Conservation (phyloP, 129 eudicot species). For the Saussurea involucrata region DNA sequence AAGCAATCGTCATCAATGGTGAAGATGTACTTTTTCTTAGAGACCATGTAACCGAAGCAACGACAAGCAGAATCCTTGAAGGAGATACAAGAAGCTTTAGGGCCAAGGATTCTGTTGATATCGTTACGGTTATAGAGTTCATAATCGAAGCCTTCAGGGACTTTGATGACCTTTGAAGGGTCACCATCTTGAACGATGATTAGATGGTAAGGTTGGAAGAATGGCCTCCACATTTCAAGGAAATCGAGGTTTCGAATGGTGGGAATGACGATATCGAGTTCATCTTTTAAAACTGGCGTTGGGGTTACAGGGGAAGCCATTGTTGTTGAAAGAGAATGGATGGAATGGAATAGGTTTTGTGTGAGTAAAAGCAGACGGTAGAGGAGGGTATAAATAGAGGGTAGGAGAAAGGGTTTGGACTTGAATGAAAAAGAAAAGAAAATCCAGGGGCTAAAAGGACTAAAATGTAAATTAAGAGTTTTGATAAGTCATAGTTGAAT, state of each 20-base stretch:
- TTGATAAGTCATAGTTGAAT: not conserved
- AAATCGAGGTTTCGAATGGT: constrained; percentile 71
- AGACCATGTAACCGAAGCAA: constrained; percentile 66
- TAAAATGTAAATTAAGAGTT: not conserved
- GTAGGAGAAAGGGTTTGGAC: not conserved
- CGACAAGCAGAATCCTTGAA: constrained; percentile 76
- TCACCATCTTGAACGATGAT: constrained; percentile 76
- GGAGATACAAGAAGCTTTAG: constrained; percentile 72
- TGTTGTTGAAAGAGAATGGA: not conserved
- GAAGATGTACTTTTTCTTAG: constrained; percentile 58
- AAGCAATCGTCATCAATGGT: constrained; percentile 84
- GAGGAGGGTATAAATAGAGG: constrained; percentile 11
- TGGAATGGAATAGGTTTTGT: constrained; percentile 15
- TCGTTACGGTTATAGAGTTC: constrained; percentile 74
- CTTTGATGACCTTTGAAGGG: constrained; percentile 51
- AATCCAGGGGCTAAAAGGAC: not conserved
- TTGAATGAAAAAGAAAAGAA: not conserved
- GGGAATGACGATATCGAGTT: constrained; percentile 58
- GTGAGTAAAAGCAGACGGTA: constrained; percentile 1
- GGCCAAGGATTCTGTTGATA: constrained; percentile 63
- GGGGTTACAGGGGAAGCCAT: constrained; percentile 37
- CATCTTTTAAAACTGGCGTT: constrained; percentile 49
- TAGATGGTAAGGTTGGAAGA: constrained; percentile 55
- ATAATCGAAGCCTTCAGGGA: constrained; percentile 65
- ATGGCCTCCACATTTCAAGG: constrained; percentile 74